A percentile compares a stretch with the other conserved stretches of the same genome.
These are phyloP conservation scores for Lactarius vividus DNA, from an alignment of 768 basidiomycete genomes.

Conservation along the genomic window DNA sequence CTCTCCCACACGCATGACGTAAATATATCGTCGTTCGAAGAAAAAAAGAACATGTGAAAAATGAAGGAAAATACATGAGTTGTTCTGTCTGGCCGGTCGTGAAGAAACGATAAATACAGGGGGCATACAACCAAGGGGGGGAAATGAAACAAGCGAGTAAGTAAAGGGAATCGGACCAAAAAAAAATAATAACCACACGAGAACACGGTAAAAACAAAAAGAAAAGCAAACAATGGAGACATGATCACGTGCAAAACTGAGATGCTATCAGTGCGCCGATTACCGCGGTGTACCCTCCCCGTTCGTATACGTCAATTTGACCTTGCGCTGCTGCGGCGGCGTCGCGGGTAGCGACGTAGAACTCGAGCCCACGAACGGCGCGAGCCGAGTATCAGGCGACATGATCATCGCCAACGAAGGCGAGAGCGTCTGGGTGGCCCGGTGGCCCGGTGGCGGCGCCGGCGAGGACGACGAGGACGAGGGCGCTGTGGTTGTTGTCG, in stretches of 20 bases:
- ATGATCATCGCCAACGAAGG: constrained; percentile 65
- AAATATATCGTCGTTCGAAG: constrained; percentile 3
- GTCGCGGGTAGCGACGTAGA: constrained; percentile 18
- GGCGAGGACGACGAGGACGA: constrained; percentile 13
- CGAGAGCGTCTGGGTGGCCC: constrained; percentile 47
- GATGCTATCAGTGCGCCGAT: background rate
- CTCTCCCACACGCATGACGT: background rate
- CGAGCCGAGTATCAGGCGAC: constrained; percentile 41
- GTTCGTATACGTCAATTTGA: constrained; percentile 25
- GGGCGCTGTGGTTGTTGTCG: background rate
- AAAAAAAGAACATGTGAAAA: constrained; percentile 7
- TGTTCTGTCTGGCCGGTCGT: background rate
- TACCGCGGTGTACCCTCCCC: constrained; percentile 22
- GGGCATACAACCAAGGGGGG: background rate
- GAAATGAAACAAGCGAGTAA: background rate
- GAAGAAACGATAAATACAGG: background rate
- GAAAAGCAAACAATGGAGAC: background rate
- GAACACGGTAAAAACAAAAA: background rate
- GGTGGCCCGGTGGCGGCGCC: constrained; percentile 34
- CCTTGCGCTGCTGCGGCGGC: constrained; percentile 28
- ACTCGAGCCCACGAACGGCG: constrained; percentile 28
- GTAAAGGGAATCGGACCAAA: background rate
- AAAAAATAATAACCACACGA: background rate
- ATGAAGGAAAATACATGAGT: constrained; percentile 1
- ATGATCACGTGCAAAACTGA: background rate